Evolutionary conservation across 257 asterid genomes (phyloP).

Genomic region (Nicotiana tabacum): DNA sequence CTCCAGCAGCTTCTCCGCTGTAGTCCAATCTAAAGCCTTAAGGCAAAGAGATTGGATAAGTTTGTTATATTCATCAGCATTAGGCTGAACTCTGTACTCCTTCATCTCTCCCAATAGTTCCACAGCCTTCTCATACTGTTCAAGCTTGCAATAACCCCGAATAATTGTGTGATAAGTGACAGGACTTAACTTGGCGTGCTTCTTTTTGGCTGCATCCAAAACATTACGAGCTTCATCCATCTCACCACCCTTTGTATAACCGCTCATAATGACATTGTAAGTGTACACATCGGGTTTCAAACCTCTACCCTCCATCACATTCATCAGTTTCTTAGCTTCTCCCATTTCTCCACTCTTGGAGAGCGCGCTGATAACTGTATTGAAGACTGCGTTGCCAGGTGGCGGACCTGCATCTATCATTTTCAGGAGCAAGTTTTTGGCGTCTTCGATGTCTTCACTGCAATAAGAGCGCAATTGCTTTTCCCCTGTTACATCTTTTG

Average conservation of each 20-base stretch:
- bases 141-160: conserved; percentile 78
- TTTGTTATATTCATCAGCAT: conserved; percentile 68
- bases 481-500: conserved; percentile 36
- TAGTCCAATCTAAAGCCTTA: conserved; percentile 78
- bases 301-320: conserved; percentile 68
- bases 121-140: conserved; percentile 70
- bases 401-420: conserved; percentile 38
- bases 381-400: conserved; percentile 53
- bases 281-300: conserved; percentile 80
- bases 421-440: conserved; percentile 49
- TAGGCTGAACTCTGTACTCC: conserved; percentile 54
- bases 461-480: not conserved
- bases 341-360: conserved; percentile 54
- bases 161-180: conserved; percentile 60
- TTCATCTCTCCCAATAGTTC: conserved; percentile 63
- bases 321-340: conserved; percentile 46
- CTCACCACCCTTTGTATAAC: conserved; percentile 50
- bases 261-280: conserved; percentile 67
- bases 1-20: conserved; percentile 57
- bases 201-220: conserved; percentile 61
- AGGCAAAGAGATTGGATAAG: conserved; percentile 79
- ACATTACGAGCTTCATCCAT: conserved; percentile 74
- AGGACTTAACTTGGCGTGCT: conserved; percentile 56
- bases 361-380: conserved; percentile 58
- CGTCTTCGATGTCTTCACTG: conserved; percentile 48